Base-by-base conservation (phyloP, 2,329 filamentous ascomycete genomes). In the Ophiocordyceps camponoti-rufipedis region DNA sequence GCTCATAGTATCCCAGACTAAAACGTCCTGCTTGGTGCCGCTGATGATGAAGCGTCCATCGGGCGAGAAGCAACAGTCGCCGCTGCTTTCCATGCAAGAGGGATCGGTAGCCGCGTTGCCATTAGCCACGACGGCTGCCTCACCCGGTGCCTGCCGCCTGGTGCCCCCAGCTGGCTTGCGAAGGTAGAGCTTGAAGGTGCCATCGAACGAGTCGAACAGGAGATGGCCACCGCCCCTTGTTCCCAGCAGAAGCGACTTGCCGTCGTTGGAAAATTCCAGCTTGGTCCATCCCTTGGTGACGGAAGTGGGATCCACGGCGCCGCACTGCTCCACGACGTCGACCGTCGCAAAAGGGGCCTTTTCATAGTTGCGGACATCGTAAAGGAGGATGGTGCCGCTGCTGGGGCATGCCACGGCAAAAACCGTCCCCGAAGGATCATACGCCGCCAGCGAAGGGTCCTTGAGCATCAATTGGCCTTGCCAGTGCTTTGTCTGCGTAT, bases 231-330 rank as follows among this genome's bases (percentile, higher is more conserved):
- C 73, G 7, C 84, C 85, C 43, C 81, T 85, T 2, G 89, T 96
- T 13, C 84, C 85, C 16, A 98, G 62, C 5, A 98, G 71, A 43
- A 98, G 64, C 48, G 77, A 77, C 57, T 94, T 94, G 16, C 91
- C 91, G 56, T 98, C 91, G 55, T 98, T 98, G 47, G 85, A 91
- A 59, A 98, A 96, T 55, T 94, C 87, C 40, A 98, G 71, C 53
- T 83, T 87, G 1, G 85, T 91, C 91, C 91, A 98, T 11, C 80
- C 80, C 45, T 72, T 72, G 49, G 75, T 67, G 1, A 72, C 63
- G 44, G 82, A 78, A 43, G 80, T 73, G 6, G 69, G 62, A 50
- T 74, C 67, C 44, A 68, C 55, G 56, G 64, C 48, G 56, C 65
- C 58, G 42, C 67, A 66, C 44, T 69, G 64, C 46, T 80, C 75